Percentiles rank a stretch among this genome's conserved stretches.
These are phyloP conservation scores for Tieghemostelium lacteum DNA, from an alignment of 78 protist species.

Conservation along the genomic window DNA sequence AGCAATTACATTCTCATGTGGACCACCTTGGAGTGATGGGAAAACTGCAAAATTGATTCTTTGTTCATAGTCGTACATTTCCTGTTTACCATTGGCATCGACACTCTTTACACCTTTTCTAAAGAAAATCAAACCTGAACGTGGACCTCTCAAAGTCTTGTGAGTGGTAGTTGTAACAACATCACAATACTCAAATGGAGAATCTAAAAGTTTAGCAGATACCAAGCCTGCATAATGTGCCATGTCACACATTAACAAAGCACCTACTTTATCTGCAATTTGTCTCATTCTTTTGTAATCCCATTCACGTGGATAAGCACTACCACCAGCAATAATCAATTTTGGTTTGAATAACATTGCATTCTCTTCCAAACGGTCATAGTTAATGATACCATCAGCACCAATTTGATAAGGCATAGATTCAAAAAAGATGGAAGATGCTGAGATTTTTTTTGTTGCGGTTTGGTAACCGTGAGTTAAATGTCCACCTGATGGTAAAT, in stretches of 20 bases:
- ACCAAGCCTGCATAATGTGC: constrained; percentile 99
- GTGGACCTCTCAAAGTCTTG: constrained; percentile 99
- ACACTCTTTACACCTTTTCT: constrained; percentile 81
- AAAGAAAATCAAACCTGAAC: constrained; percentile 99
- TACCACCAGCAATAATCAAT: constrained; percentile 96
- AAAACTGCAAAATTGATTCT: constrained; percentile 96
- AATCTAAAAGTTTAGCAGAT: constrained; percentile 89
- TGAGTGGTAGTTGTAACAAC: constrained; percentile 99
- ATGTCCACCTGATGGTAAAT: constrained; percentile 99
- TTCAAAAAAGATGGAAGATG: constrained; percentile 98
- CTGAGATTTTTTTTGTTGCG: constrained; percentile 94
- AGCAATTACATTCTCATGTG: constrained; percentile 99
- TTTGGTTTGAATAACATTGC: constrained; percentile 97
- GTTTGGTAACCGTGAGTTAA: constrained; percentile 98
- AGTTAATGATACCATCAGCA: constrained; percentile 96
- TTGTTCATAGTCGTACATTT: constrained; percentile 74
- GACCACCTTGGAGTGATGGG: constrained; percentile 99
- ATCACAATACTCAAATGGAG: constrained; percentile 95
- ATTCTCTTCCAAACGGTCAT: constrained; percentile 91
- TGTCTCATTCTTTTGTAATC: constrained; percentile 91
- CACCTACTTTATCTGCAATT: constrained; percentile 90
- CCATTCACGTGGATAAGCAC: constrained; percentile 98
- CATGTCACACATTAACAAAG: constrained; percentile 98
- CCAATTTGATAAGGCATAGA: constrained; percentile 97
- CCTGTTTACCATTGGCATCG: constrained; percentile 26